Evolutionary conservation across 768 basidiomycete species (phyloP), one percentile per base, ranked within the genome.

Genomic region (Agrocybe chaxingu): DNA sequence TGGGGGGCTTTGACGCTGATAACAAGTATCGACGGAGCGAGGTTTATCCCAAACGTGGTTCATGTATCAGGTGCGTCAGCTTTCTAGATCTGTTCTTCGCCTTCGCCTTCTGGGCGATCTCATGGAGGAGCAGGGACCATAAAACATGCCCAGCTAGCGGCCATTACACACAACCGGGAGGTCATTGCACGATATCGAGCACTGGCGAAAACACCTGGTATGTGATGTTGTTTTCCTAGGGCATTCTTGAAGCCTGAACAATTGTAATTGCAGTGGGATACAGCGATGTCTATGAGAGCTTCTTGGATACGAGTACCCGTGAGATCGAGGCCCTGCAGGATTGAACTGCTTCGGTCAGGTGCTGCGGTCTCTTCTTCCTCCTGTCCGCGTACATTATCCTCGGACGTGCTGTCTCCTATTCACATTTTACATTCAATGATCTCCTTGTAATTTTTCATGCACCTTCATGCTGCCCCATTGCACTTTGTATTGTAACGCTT

Each of bases 1-100:
- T 91, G 89, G 89, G 91, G 81, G 0, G 88, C 84, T 0, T 60
- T 92, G 13, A 89, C 89, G 0, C 69, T 94, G 11, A 62, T 96
- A 42, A 79, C 82, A 0, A 60, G 70, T 3, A 76, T 94, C 36
- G 81, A 86, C 6, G 80, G 82, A 1, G 57, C 66, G 34, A 72
- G 69, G 13, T 77, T 80, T 48, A 78, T 94, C 19, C 92, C 92
- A 0, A 77, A 89, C 53, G 85, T 95, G 4, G 71, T 94, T 0
- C 90, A 89, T 58, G 71, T 92, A 10, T 90, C 90, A 43, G 91
- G 91, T 90, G 47, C 31, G 78, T 66, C 5, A 3, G 13, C 45
- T n/a, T 18, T 29, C 19, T n/a, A 30, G 3, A 9, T 31, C 8
- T 6, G 16, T 33, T 18, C 29, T 43, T 47, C 8, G n/a, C 36